A percentile compares a stretch with the other conserved stretches of the same genome.
These are phyloP conservation scores for Pythium rishiriense DNA, from an alignment of 352 stramenopile genomes.

Conservation along the genomic window DNA sequence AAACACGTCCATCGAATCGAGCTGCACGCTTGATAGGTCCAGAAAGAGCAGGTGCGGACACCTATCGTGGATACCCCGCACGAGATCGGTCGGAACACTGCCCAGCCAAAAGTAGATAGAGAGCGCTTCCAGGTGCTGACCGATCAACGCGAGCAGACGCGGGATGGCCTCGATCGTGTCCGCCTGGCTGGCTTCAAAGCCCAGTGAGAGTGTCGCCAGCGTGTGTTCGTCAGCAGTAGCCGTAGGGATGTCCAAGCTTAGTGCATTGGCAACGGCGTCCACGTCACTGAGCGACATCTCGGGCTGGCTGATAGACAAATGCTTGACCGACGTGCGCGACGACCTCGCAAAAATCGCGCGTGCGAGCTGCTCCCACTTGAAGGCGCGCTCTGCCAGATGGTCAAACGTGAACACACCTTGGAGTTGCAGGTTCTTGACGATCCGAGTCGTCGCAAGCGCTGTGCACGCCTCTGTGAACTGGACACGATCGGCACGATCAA, in stretches of 20 bases:
- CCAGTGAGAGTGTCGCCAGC: slow-evolving; percentile 6
- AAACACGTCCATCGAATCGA: slow-evolving; percentile 24
- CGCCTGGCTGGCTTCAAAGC: not conserved
- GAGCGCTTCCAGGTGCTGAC: not conserved
- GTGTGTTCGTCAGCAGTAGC: not conserved
- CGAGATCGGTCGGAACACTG: not conserved
- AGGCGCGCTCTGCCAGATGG: not conserved
- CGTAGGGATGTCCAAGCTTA: not conserved
- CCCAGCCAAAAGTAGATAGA: slow-evolving; percentile 17
- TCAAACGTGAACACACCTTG: slow-evolving; percentile 19
- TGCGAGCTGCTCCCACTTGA: slow-evolving; percentile 22
- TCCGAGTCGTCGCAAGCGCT: slow-evolving; percentile 1
- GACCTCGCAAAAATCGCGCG: not conserved
- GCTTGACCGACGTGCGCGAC: slow-evolving; percentile 21
- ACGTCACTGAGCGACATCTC: slow-evolving; percentile 7
- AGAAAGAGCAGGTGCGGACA: slow-evolving; percentile 12
- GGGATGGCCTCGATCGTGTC: slow-evolving; percentile 9
- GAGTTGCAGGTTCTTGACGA: slow-evolving; percentile 22
- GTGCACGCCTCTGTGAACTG: slow-evolving; percentile 16
- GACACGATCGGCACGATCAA: slow-evolving; percentile 7
- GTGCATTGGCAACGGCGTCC: not conserved
- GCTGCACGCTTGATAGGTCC: slow-evolving; percentile 14
- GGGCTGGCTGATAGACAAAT: slow-evolving; percentile 11
- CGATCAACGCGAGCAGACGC: not conserved
- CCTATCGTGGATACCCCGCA: not conserved